phyloP scores from a whole-genome alignment of 2,329 filamentous ascomycete species.

The Curvularia hawaiiensis region DNA sequence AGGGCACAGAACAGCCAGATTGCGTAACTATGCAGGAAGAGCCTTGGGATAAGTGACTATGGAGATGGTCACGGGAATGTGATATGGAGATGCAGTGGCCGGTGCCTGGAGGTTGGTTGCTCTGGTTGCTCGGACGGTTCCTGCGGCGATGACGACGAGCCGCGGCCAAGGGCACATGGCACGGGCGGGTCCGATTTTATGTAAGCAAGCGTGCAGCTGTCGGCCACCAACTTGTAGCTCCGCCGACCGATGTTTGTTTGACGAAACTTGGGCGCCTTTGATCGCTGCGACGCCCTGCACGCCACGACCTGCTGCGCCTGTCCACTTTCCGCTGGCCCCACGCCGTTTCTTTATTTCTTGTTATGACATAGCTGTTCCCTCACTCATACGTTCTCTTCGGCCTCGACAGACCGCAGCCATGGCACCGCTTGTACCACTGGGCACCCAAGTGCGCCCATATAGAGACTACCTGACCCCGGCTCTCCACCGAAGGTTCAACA shows the following conservation, averaged over 20 bases:
- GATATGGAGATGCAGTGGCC: slow-evolving; percentile 17
- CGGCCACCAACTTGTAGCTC: slow-evolving; percentile 22
- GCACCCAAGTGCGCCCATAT: slow-evolving; percentile 66
- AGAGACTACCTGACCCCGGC: slow-evolving; percentile 90
- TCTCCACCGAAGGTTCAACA: slow-evolving; percentile 84
- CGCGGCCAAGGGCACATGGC: slow-evolving; percentile 23
- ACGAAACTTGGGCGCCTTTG: slow-evolving; percentile 23
- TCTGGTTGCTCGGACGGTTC: slow-evolving; percentile 19
- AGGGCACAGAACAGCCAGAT: background rate
- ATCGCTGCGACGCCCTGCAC: slow-evolving; percentile 7
- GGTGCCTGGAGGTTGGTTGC: slow-evolving; percentile 35
- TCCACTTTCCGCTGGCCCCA: slow-evolving; percentile 9
- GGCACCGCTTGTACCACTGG: slow-evolving; percentile 32
- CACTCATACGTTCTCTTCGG: slow-evolving; percentile 38
- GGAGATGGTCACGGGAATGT: slow-evolving; percentile 12
- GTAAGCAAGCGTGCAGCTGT: slow-evolving; percentile 24
- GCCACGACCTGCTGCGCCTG: slow-evolving; percentile 9
- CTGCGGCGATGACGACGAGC: slow-evolving; percentile 36
- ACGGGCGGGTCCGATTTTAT: slow-evolving; percentile 17
- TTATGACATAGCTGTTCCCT: slow-evolving; percentile 31
- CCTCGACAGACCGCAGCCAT: slow-evolving; percentile 22
- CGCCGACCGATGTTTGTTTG: slow-evolving; percentile 35
- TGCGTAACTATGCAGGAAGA: background rate
- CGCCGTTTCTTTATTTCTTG: slow-evolving; percentile 16
- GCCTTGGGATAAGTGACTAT: slow-evolving; percentile 12